These are phyloP conservation scores for Verticillium tricorpus DNA, from an alignment of 2,329 filamentous ascomycete genomes.

Conservation along the genomic window DNA sequence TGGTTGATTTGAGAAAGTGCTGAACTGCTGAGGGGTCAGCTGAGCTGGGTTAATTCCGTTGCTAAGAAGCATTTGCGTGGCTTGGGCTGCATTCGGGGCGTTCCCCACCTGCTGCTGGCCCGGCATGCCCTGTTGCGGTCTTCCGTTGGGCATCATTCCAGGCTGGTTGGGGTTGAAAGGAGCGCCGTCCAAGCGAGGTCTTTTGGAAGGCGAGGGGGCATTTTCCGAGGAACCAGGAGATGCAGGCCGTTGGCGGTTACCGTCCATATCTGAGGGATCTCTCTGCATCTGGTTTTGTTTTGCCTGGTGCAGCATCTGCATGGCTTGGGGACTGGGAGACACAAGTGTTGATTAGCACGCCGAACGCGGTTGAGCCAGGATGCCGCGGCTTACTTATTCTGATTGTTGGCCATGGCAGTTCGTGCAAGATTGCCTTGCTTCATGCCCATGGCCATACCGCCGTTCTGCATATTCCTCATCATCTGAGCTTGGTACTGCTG, in stretches of 20 bases:
- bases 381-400: constrained; percentile 52
- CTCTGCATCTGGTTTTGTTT: constrained; percentile 82
- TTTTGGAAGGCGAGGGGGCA: constrained; percentile 87
- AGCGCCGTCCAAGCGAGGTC: constrained; percentile 69
- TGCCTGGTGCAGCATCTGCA: constrained; percentile 66
- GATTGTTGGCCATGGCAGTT: constrained; percentile 74
- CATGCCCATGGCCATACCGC: constrained; percentile 52
- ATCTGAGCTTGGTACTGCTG: constrained; percentile 57
- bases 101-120: constrained; percentile 64
- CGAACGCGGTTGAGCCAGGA: not conserved
- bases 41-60: constrained; percentile 72
- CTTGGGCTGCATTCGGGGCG: constrained; percentile 42
- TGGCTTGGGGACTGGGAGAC: constrained; percentile 54
- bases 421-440: constrained; percentile 63
- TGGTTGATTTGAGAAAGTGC: constrained; percentile 50
- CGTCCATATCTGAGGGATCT: constrained; percentile 82
- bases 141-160: constrained; percentile 70
- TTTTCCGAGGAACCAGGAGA: constrained; percentile 83
- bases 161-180: constrained; percentile 68
- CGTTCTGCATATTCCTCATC: constrained; percentile 64
- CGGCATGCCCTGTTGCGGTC: constrained; percentile 66
- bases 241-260: constrained; percentile 72
- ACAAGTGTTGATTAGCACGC: constrained; percentile 8
- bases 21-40: constrained; percentile 74
- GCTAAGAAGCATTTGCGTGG: constrained; percentile 57